These are phyloP conservation scores for Ceratobasidium sp. DNA, from an alignment of 1,284 basidiomycete species.

Conservation along the genomic window DNA sequence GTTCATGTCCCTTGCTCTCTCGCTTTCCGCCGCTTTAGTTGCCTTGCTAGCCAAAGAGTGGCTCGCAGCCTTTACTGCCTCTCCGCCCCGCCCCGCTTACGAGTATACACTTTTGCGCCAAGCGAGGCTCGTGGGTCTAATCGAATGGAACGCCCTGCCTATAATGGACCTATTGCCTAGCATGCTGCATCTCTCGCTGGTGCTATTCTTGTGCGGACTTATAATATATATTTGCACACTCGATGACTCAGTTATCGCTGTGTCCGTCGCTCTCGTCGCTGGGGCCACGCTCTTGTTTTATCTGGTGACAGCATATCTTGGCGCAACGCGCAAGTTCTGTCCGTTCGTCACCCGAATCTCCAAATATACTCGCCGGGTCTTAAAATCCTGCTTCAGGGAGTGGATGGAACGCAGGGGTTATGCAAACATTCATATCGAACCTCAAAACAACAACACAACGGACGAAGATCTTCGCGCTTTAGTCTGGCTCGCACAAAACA, in stretches of 20 bases:
- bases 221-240: constrained; percentile 1
- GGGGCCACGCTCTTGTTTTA: background rate
- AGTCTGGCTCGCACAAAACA: background rate
- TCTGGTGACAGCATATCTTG: background rate
- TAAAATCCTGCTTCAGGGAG: too few relatives aligned
- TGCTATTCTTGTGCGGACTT: constrained; percentile 21
- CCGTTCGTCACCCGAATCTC: background rate
- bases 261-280: background rate
- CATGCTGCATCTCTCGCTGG: constrained; percentile 22
- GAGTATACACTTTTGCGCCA: background rate
- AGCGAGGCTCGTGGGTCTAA: background rate
- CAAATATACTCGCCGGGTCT: background rate
- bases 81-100: background rate
- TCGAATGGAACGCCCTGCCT: constrained; percentile 4
- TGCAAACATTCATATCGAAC: too few relatives aligned
- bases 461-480: constrained; percentile 2
- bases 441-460: background rate
- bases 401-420: too few relatives aligned
- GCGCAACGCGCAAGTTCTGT: background rate
- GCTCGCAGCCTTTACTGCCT: constrained; percentile 5
- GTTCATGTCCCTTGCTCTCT: constrained; percentile 23
- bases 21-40: constrained; percentile 4
- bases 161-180: constrained; percentile 17
- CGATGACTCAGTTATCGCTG: background rate
- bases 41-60: constrained; percentile 30